phyloP scores from a whole-genome alignment of 805 yeast species.

The Barnettozyma sp. region DNA sequence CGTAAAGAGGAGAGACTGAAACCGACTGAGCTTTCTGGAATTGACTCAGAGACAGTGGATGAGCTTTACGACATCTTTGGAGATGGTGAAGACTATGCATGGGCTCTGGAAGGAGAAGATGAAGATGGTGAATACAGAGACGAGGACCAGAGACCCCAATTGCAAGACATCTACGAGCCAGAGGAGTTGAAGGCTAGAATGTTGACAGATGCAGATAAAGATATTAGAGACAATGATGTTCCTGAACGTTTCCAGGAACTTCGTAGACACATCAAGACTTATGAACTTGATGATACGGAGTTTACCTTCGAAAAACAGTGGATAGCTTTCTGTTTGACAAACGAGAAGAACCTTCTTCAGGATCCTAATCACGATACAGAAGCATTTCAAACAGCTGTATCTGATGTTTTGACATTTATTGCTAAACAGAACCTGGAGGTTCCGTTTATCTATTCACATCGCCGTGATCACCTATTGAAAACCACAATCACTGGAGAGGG shows the following conservation, averaged over 20 bases:
- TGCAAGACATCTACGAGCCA: constrained; percentile 90
- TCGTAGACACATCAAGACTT: constrained; percentile 56
- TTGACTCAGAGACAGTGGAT: constrained; percentile 85
- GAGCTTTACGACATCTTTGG: constrained; percentile 95
- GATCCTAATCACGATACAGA: constrained; percentile 27
- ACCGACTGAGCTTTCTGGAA: constrained; percentile 50
- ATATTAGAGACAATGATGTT: constrained; percentile 75
- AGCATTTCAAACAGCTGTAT: constrained; percentile 65
- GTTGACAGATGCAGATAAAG: constrained; percentile 88
- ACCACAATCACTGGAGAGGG: constrained; percentile 43
- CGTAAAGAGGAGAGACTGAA: constrained; percentile 41
- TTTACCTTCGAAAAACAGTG: constrained; percentile 69
- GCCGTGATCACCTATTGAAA: constrained; percentile 77
- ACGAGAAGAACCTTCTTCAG: constrained; percentile 42
- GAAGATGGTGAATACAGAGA: constrained; percentile 37
- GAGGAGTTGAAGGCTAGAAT: constrained; percentile 85
- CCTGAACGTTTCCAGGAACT: constrained; percentile 89
- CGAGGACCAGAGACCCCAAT: constrained; percentile 40
- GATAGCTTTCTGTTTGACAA: constrained; percentile 60
- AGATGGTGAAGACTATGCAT: constrained; percentile 93
- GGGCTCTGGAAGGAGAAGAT: constrained; percentile 93
- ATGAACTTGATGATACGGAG: constrained; percentile 64
- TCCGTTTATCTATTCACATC: constrained; percentile 91
- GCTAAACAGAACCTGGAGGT: constrained; percentile 80
- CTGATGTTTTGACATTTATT: constrained; percentile 62